phyloP scores from a whole-genome alignment of 208 protist species.

The Herpetomonas muscarum region DNA sequence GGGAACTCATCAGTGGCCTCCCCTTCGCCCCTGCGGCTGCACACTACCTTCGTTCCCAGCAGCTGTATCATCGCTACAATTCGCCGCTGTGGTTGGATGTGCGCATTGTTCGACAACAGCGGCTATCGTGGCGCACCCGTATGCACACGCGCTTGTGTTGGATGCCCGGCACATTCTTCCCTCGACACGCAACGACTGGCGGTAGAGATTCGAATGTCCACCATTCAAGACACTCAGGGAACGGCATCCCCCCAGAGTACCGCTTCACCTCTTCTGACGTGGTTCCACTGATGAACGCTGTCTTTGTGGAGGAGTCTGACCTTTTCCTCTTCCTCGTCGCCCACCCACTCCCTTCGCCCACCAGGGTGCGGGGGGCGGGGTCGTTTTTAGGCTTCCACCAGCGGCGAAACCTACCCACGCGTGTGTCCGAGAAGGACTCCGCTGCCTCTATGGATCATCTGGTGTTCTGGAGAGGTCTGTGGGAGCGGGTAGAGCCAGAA shows the following conservation, averaged over 20 bases:
- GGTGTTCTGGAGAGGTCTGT: conserved; percentile 15
- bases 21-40: background rate
- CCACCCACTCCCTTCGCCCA: conserved; percentile 14
- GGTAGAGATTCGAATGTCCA: background rate
- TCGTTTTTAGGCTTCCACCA: too few relatives aligned
- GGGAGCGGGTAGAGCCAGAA: background rate
- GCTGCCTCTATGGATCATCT: conserved; percentile 11
- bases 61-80: background rate
- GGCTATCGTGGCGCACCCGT: background rate
- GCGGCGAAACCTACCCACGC: background rate
- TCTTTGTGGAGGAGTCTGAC: conserved; percentile 61
- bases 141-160: background rate
- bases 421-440: background rate
- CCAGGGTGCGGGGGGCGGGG: too few relatives aligned
- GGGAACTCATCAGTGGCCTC: background rate
- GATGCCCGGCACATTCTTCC: background rate
- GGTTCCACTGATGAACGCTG: conserved; percentile 31
- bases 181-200: background rate
- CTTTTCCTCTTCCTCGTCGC: conserved; percentile 56
- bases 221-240: background rate
- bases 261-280: background rate
- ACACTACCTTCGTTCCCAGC: background rate
- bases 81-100: background rate
- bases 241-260: background rate
- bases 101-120: background rate